These are phyloP conservation scores for Xylaria sp. DNA, from an alignment of 2,329 filamentous ascomycete species.

Conservation along the genomic window DNA sequence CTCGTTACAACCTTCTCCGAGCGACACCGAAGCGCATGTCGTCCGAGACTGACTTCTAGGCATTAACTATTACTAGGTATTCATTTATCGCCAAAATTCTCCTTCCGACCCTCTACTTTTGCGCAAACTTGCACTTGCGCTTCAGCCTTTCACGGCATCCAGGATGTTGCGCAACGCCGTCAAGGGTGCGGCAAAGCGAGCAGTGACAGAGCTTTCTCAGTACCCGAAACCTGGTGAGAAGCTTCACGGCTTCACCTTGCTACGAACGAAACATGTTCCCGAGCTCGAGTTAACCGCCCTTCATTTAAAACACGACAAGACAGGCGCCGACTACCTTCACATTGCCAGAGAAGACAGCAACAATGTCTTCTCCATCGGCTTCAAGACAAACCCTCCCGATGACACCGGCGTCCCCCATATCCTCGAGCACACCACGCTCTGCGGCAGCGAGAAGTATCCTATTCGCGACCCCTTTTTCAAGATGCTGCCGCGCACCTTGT, in stretches of 20 bases:
- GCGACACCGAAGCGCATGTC: background rate
- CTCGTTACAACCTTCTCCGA: too few species aligned
- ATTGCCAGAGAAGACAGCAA: conserved; percentile 94
- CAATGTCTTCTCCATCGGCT: conserved; percentile 99
- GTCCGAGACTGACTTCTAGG: background rate
- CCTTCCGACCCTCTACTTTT: conserved; percentile 1
- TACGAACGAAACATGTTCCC: conserved; percentile 88
- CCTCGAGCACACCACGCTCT: conserved; percentile 94
- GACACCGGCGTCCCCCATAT: conserved; percentile 97
- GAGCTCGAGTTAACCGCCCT: conserved; percentile 92
- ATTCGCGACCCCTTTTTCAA: conserved; percentile 99
- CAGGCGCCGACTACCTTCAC: conserved; percentile 93
- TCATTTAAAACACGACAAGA: conserved; percentile 91
- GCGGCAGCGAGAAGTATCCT: conserved; percentile 96
- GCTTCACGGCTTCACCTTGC: conserved; percentile 90
- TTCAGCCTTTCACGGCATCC: conserved; percentile 20
- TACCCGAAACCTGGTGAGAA: conserved; percentile 82
- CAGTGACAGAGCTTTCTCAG: conserved; percentile 76
- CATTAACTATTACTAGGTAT: background rate
- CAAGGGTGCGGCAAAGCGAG: conserved; percentile 58
- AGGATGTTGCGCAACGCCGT: conserved; percentile 58
- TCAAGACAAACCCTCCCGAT: conserved; percentile 98
- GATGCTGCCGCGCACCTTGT: conserved; percentile 97
- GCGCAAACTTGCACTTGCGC: conserved; percentile 14
- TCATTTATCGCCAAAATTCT: background rate